Base-by-base conservation (phyloP, 805 yeast species). In the Cephaloascus albidus region DNA sequence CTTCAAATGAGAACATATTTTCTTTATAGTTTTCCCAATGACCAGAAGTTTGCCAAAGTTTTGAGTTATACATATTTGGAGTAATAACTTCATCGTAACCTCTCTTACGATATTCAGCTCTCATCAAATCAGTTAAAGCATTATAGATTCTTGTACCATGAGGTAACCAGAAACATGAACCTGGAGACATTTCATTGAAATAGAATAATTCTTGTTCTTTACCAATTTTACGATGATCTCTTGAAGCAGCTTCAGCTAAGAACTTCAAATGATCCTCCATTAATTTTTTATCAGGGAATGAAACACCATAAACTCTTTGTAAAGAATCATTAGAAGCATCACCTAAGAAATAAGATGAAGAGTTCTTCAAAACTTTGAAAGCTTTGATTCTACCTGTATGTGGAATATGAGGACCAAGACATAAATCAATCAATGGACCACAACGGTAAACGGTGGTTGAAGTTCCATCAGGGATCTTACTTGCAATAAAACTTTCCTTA, bases 1-100 rank as follows among this genome's bases (percentile, higher is more conserved):
- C 95, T 40, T 89, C 96, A 54, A 93, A 86, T 10, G 95, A 71
- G 59, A 93, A 93, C 98, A 93, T 93, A 63, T 93, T 87, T 61
- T 93, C 98, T 61, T 87, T 83, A 67, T 93, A 93, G 69, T 93
- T 93, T 35, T 75, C 94, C 98, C 97, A 93, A 65, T 93, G 98
- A 49, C 98, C 98, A 10, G 97, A 89, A 40, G 93, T 85, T 70
- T 90, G 95, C 99, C 99, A 93, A 54, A 93, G 74, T 65, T 90
- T 90, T 45, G 97, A 69, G 70, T 89, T 90, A 77, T 77, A 93
- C 97, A 93, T 93, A 71, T 93, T 93, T 55, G 99, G 99, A 45
- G 98, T 89, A 60, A 93, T 90, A 49, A 93, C 98, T 70, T 93
- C 99, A 47, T 93, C 96, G 63, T 85, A 93, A 32, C 97, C 97